phyloP scores from a whole-genome alignment of 73 alveolate species.

The Paramecium biaurelia region DNA sequence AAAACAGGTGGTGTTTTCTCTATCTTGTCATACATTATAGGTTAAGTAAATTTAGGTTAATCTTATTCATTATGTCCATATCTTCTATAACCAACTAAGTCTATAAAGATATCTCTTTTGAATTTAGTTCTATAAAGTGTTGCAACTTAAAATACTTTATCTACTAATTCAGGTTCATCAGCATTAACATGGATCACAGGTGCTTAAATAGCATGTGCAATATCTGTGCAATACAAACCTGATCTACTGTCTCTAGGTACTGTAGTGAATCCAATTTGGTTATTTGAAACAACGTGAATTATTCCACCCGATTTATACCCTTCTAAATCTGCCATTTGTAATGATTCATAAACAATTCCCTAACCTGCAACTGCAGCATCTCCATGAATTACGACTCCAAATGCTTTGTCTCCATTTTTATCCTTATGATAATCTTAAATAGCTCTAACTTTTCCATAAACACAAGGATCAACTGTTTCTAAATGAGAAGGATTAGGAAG shows the following conservation, averaged over 20 bases:
- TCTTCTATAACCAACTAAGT: conserved; percentile 75
- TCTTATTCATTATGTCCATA: conserved; percentile 89
- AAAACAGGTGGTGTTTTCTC: conserved; percentile 67
- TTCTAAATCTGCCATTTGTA: conserved; percentile 67
- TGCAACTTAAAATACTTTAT: conserved; percentile 73
- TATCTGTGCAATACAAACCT: conserved; percentile 68
- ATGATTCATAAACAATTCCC: conserved; percentile 80
- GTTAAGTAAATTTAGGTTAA: conserved; percentile 83
- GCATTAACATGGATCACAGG: conserved; percentile 81
- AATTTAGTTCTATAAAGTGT: conserved; percentile 74
- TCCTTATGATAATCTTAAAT: conserved; percentile 73
- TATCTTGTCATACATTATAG: conserved; percentile 76
- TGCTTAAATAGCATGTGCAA: conserved; percentile 67
- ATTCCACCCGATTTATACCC: conserved; percentile 74
- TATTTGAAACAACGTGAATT: conserved; percentile 84
- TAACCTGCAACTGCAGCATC: conserved; percentile 90
- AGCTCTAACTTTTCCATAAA: conserved; percentile 81
- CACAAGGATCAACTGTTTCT: conserved; percentile 81
- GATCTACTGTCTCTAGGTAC: conserved; percentile 74
- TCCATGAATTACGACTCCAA: conserved; percentile 78
- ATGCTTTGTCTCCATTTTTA: conserved; percentile 59
- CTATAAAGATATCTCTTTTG: conserved; percentile 76
- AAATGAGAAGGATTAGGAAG: conserved; percentile 86
- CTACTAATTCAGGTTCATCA: conserved; percentile 75
- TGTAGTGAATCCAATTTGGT: conserved; percentile 93